Evolutionary conservation across 306 rosid species (phyloP), one percentile per base, ranked within the genome.

Genomic region (Luffa acutangula): DNA sequence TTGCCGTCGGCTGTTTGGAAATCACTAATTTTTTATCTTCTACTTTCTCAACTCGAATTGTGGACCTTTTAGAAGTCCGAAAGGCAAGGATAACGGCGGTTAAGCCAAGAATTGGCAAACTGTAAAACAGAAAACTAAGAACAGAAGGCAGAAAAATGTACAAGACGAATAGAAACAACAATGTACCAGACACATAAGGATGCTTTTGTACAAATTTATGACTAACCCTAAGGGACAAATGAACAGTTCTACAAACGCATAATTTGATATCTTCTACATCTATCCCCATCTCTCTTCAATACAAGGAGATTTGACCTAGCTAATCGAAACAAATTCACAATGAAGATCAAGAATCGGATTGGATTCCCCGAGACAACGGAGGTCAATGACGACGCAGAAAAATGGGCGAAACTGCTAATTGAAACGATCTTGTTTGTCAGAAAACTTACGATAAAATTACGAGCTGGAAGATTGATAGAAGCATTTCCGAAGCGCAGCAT

Each of bases 11-110:
- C 85, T 20, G 39, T 54, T 76, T 76, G 34, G 43, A 80, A 56
- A 66, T 31, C 15, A 41, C 79, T 7, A 77, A 53, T 49, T 43
- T 79, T 9, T 71, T 79, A 5, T 60, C 79, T 7, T 81, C 84
- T 75, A 6, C 41, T 75, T 82, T 87, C 79, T 36, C 81, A 70
- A 67, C 79, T 59, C 13, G 81, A 79, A 86, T 74, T 42, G 75
- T 63, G 62, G 88, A 82, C 78, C 85, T 81, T 78, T 89, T 93
- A 51, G 99, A 91, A 85, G 91, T 91, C 93, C 93, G 86, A 81
- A 91, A 89, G 12, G 89, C 85, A 39, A 93, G 62, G 64, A 93
- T 85, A 81, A 91, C 20, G 56, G 87, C 85, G 75, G 73, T 74
- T 76, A 86, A 86, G 20, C 87, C 42, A 66, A 95, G 80, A 80